Conservation (phyloP, 768 basidiomycete species). For the Suillus americanus region DNA sequence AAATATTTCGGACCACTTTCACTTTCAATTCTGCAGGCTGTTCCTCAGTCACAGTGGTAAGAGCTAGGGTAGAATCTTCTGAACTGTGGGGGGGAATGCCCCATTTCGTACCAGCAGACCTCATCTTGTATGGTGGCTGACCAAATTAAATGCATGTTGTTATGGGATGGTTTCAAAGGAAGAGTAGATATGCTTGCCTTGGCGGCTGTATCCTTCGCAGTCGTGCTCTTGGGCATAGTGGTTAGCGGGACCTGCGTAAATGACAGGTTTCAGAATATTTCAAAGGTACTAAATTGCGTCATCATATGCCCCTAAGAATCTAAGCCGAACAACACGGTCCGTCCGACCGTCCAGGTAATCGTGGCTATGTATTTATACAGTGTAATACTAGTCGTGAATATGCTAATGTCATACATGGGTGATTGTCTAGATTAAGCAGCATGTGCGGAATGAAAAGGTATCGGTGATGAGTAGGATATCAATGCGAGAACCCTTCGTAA, state of each 20-base stretch:
- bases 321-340: too few species aligned
- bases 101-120: not conserved
- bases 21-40: too few species aligned
- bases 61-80: not conserved
- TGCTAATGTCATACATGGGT: not conserved
- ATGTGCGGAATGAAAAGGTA: not conserved
- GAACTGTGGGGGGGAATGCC: not conserved
- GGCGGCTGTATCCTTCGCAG: not conserved
- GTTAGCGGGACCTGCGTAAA: not conserved
- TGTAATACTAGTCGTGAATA: not conserved
- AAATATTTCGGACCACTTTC: not conserved
- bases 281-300: not conserved
- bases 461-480: not conserved
- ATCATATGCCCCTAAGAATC: not conserved
- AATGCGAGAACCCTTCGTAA: not conserved
- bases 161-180: not conserved
- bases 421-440: not conserved
- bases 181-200: not conserved
- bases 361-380: not conserved
- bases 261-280: not conserved
- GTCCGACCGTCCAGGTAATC: too few species aligned
- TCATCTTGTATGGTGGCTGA: conserved; percentile 4
- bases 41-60: not conserved
- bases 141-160: not conserved
- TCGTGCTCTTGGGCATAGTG: not conserved